Base-by-base conservation (phyloP, 2,329 filamentous ascomycete species). In the Trichoderma sp. region DNA sequence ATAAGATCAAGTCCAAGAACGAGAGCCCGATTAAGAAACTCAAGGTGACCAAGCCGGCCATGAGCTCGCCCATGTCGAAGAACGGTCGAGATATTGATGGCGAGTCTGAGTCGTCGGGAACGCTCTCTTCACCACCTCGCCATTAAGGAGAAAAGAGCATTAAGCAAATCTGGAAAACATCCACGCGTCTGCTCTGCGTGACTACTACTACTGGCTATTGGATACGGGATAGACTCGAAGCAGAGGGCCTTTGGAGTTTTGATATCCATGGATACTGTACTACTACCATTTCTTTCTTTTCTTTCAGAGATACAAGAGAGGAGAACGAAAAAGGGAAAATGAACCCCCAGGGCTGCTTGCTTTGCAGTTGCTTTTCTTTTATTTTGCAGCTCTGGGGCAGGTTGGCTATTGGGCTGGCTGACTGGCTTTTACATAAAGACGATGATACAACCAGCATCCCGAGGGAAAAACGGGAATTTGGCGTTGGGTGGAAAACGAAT, bases 101-200 rank as follows among this genome's bases (percentile, higher is more conserved):
- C 56, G 85, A 85, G 73, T 88, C 87, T 18, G 88, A 89, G 76
- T 88, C 87, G 53, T 88, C 87, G 0, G 88, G 85, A 21, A 86
- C 86, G 0, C 78, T 88, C 72, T 89, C 87, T 0, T 89, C 87
- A 18, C 87, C 87, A 21, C 86, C 86, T 3, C 60, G 62, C 21
- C 71, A 70, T 26, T 72, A 39, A 39, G n/a, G 7, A 34, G 21
- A 6, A 26, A 4, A 47, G 8, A 15, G 18, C 3, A 56, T 26
- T 8, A 18, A 62, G 12, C 21, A 18, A 43, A 56, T 56, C 30
- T 53, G 14, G 26, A 67, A 30, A 26, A 6, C 24, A n/a, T 30
- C 39, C 32, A n/a, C 21, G 57, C 43, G 34, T 70, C n/a, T 61
- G 43, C 47, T 53, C 61, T 62, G 58, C 32, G 11, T 62, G 30